A percentile compares a stretch with the other conserved stretches of the same genome.
phyloP scores from a whole-genome alignment of 2,329 filamentous ascomycete genomes.

The Biscogniauxia mediterranea region DNA sequence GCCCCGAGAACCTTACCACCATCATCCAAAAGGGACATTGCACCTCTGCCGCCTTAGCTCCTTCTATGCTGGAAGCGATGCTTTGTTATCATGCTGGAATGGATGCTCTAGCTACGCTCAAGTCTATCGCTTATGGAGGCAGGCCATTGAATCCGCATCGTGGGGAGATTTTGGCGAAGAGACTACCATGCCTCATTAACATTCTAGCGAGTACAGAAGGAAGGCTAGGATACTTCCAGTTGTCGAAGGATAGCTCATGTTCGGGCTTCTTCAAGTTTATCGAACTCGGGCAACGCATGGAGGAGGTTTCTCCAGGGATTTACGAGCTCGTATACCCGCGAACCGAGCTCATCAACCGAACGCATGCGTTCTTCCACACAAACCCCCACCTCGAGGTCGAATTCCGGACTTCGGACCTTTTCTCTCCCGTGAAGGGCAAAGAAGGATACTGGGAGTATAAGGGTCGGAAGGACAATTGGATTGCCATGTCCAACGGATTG shows the following conservation, averaged over 20 bases:
- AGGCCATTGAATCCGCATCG: constrained; percentile 25
- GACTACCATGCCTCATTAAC: constrained; percentile 22
- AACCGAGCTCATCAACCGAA: constrained; percentile 22
- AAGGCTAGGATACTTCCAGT: constrained; percentile 15
- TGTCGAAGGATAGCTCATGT: constrained; percentile 19
- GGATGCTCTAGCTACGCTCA: constrained; percentile 17
- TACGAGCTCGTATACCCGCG: constrained; percentile 31
- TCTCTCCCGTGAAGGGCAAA: constrained; percentile 36
- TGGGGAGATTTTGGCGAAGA: constrained; percentile 18
- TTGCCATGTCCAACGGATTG: constrained; percentile 42
- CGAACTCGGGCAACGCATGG: constrained; percentile 32
- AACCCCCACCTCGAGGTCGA: constrained; percentile 39
- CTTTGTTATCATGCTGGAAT: constrained; percentile 17
- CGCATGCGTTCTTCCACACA: constrained; percentile 25
- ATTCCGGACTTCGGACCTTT: constrained; percentile 41
- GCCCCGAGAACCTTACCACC: constrained; percentile 22
- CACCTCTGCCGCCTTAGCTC: constrained; percentile 16
- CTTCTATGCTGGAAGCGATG: constrained; percentile 26
- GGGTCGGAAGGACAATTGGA: constrained; percentile 32
- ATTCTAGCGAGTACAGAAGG: constrained; percentile 26
- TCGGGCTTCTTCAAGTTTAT: constrained; percentile 29
- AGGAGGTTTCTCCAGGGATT: constrained; percentile 28
- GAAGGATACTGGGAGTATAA: constrained; percentile 43
- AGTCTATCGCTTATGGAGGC: constrained; percentile 24
- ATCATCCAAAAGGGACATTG: constrained; percentile 17